Percentiles rank a stretch among this genome's conserved stretches.
Conservation (phyloP, 768 basidiomycete species). For the Lepiota venenata region DNA sequence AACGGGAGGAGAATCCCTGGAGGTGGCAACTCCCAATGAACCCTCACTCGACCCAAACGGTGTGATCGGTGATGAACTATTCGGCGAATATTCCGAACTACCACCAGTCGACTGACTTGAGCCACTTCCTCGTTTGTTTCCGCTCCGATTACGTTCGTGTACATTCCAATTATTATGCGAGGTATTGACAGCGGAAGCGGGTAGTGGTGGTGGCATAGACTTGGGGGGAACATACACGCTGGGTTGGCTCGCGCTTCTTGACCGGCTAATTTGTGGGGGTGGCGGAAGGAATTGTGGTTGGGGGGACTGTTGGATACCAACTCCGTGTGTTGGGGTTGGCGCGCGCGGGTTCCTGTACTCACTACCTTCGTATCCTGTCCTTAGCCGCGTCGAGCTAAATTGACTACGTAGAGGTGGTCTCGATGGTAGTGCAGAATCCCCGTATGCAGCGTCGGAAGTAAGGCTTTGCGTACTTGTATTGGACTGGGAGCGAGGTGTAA, state of each 20-base stretch:
- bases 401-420: conserved; percentile 61
- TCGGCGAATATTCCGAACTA: conserved; percentile 83
- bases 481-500: conserved; percentile 45
- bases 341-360: conserved; percentile 13
- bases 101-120: conserved; percentile 81
- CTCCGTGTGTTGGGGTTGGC: conserved; percentile 12
- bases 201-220: conserved; percentile 52
- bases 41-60: conserved; percentile 90
- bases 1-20: conserved; percentile 41
- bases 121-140: conserved; percentile 73
- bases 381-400: conserved; percentile 64
- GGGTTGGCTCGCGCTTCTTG: conserved; percentile 80
- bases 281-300: conserved; percentile 15
- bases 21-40: conserved; percentile 49
- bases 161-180: conserved; percentile 34
- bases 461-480: conserved; percentile 39
- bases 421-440: conserved; percentile 22
- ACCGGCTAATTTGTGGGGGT: conserved; percentile 45
- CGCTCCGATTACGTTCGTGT: conserved; percentile 34
- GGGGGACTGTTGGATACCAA: conserved; percentile 8
- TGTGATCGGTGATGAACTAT: conserved; percentile 83
- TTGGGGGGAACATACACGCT: conserved; percentile 64
- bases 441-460: conserved; percentile 44
- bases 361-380: conserved; percentile 42
- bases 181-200: conserved; percentile 25